Base-by-base conservation (phyloP, 768 basidiomycete species). In the Panus rudis region DNA sequence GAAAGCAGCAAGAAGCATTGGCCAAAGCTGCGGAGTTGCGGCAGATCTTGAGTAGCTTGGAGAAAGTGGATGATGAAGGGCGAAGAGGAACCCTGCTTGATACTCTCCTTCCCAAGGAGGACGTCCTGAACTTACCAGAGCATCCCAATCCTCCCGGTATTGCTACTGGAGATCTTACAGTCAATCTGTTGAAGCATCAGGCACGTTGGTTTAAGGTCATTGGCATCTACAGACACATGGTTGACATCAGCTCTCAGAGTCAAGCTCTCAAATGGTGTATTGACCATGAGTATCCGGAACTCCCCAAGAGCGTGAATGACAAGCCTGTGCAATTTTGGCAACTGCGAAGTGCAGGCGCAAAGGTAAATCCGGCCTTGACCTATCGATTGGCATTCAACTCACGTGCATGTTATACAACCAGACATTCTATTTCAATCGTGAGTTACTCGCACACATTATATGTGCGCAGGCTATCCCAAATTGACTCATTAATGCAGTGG, bases 241-340 rank as follows among this genome's bases (percentile, higher is more conserved):
- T 30, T 35, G 17, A 40, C 10, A 27, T 22, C 1, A 37, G 12
- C 26, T 11, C 32, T 12, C 42, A 92, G 89, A 79, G 66, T 39
- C 89, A 92, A 76, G 90, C 80, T 1, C 62, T 92, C 33, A 76
- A 82, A 54, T 96, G 92, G 92, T 88, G 87, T 52, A 70, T 93
- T 22, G 74, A 79, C 13, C 76, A 69, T 21, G 92, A 96, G 61
- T 79, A 88, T 54, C 92, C 92, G 0, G 61, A 63, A 28, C 62
- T 92, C 11, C 92, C 92, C 2, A 73, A 67, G 45, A 73, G 65
- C 24, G 78, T 80, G 39, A 58, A 61, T 0, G 90, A 92, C 45
- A 73, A 70, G 26, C 83, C 89, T 0, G 85, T 91, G 1, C 92
- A 94, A 60, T 92, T 96, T 54, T 96, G 92, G 92, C 81, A 89